Evolutionary conservation across 2,329 filamentous ascomycete genomes (phyloP).

Genomic region (Colletotrichum scovillei): DNA sequence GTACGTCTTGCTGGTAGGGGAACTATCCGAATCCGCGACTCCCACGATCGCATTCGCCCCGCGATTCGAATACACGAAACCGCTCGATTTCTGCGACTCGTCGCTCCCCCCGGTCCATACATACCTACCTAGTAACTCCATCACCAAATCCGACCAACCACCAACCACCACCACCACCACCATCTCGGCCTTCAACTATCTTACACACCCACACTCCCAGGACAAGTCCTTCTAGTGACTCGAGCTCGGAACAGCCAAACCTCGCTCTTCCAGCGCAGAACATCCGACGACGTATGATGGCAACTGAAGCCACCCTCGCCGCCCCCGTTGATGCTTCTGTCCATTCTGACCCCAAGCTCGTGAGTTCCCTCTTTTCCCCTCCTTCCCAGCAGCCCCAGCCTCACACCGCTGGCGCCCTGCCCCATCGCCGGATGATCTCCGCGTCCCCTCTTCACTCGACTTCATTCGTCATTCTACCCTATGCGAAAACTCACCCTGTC

Average conservation of each 20-base stretch:
- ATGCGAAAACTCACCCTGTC: background rate
- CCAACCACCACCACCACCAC: slow-evolving; percentile 1
- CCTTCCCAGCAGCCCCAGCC: background rate
- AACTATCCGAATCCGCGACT: background rate
- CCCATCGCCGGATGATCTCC: slow-evolving; percentile 10
- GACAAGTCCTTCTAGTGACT: slow-evolving; percentile 33
- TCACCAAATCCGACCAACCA: slow-evolving; percentile 14
- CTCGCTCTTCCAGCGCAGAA: slow-evolving; percentile 41
- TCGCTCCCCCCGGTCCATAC: slow-evolving; percentile 6
- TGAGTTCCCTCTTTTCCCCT: slow-evolving; percentile 47
- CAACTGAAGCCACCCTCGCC: slow-evolving; percentile 68
- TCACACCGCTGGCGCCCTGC: slow-evolving; percentile 14
- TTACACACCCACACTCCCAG: background rate
- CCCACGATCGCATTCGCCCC: slow-evolving; percentile 40
- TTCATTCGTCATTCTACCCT: background rate
- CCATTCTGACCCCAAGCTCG: slow-evolving; percentile 57
- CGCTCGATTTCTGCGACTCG: slow-evolving; percentile 34
- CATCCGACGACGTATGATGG: slow-evolving; percentile 69
- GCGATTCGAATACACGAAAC: slow-evolving; percentile 38
- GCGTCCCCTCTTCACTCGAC: background rate
- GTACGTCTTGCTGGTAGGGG: slow-evolving; percentile 27
- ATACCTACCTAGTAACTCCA: background rate
- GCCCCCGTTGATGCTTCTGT: slow-evolving; percentile 65
- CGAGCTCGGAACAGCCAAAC: slow-evolving; percentile 40
- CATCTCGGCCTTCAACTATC: background rate